A percentile compares a stretch with the other conserved stretches of the same genome.
phyloP scores from a whole-genome alignment of 106 monocot species.

The Apostasia ramifera region DNA sequence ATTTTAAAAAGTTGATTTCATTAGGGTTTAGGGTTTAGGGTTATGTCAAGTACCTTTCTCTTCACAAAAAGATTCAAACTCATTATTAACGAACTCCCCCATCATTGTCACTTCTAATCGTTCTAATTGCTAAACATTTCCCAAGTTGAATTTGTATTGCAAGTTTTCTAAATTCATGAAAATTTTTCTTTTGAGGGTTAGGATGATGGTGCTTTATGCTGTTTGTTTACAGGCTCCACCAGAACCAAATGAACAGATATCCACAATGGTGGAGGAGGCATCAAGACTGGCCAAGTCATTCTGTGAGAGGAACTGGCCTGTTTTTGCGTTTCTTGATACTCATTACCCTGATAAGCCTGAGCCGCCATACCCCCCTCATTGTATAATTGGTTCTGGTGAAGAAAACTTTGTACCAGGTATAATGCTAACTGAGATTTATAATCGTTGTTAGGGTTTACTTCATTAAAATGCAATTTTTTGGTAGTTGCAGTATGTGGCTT shows the following conservation, averaged over 20 bases:
- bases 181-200: not conserved
- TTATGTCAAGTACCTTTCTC: too few species aligned
- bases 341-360: slow-evolving; percentile 79
- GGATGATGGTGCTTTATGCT: not conserved
- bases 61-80: too few species aligned
- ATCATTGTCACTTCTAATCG: too few species aligned
- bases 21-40: too few species aligned
- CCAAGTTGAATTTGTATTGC: too few species aligned
- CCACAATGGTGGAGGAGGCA: slow-evolving; percentile 74
- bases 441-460: not conserved
- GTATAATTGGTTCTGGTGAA: slow-evolving; percentile 79
- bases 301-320: slow-evolving; percentile 64
- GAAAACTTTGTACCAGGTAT: slow-evolving; percentile 85
- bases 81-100: too few species aligned
- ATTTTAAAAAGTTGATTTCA: too few species aligned
- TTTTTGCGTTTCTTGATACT: slow-evolving; percentile 80
- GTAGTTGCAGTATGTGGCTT: not conserved
- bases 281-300: slow-evolving; percentile 52
- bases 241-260: slow-evolving; percentile 57
- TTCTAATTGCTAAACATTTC: too few species aligned
- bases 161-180: too few species aligned
- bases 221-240: slow-evolving; percentile 42
- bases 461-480: not conserved
- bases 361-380: slow-evolving; percentile 87
- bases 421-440: not conserved